Conservation (phyloP, 257 asterid genomes). For the Plantago elongata region DNA sequence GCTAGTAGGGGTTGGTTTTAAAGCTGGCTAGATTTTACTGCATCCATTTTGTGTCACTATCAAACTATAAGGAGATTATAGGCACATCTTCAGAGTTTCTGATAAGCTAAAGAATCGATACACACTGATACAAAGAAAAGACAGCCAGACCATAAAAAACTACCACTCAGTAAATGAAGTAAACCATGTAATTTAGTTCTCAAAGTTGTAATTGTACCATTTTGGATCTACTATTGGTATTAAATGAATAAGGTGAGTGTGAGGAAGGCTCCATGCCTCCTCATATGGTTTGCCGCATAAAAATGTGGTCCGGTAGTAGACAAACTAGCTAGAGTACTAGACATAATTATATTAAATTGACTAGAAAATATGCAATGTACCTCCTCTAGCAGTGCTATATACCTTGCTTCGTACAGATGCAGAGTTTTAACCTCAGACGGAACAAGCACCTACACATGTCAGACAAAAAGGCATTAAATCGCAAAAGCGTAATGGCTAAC, state of each 20-base stretch:
- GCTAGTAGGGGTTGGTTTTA: no score
- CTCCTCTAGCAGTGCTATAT: conserved; percentile 76
- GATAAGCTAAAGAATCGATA: background rate
- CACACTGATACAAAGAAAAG: background rate
- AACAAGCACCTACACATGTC: conserved; percentile 49
- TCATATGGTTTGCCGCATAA: conserved; percentile 4
- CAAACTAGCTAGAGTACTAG: conserved; percentile 2
- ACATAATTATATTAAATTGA: background rate
- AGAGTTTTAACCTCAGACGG: conserved; percentile 74
- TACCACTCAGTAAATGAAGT: background rate
- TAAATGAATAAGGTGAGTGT: background rate
- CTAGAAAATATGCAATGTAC: conserved; percentile 23
- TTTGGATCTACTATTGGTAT: background rate
- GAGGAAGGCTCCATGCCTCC: background rate
- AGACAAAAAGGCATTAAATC: conserved; percentile 7
- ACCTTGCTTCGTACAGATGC: conserved; percentile 82
- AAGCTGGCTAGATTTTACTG: no score
- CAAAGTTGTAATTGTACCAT: background rate
- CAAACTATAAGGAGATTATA: no score
- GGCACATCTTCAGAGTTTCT: no score
- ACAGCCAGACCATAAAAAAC: background rate
- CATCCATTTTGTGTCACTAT: no score
- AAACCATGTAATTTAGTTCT: background rate
- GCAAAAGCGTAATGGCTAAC: conserved; percentile 4
- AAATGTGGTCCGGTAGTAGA: background rate